Evolutionary conservation across 805 yeast species (phyloP).

Genomic region (Kurtzmaniella fragi): DNA sequence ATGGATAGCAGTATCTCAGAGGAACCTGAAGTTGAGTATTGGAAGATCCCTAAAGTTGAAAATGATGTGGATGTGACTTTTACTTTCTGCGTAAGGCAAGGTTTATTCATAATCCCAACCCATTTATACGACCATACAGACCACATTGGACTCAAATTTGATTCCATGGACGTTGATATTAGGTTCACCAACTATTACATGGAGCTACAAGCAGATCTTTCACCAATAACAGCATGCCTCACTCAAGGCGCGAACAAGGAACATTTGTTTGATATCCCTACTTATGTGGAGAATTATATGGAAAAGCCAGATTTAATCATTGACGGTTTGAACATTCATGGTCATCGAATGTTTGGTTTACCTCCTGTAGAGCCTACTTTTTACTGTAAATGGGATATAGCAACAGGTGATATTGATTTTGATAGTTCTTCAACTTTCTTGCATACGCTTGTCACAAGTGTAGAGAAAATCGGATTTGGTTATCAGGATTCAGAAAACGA

Average conservation of each 20-base stretch:
- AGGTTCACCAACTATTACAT: slow-evolving; percentile 87
- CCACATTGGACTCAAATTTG: slow-evolving; percentile 58
- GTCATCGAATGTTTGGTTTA: slow-evolving; percentile 89
- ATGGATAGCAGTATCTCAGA: neutral
- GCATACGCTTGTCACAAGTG: slow-evolving; percentile 36
- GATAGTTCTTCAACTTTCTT: slow-evolving; percentile 46
- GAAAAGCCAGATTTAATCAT: slow-evolving; percentile 42
- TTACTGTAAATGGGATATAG: slow-evolving; percentile 86
- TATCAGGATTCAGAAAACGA: slow-evolving; percentile 75
- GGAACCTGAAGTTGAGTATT: slow-evolving; percentile 20
- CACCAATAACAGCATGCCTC: slow-evolving; percentile 45
- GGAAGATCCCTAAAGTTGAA: slow-evolving; percentile 42
- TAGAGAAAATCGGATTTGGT: slow-evolving; percentile 53
- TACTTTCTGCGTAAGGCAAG: slow-evolving; percentile 63
- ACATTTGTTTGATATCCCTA: slow-evolving; percentile 17
- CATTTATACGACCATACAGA: slow-evolving; percentile 61
- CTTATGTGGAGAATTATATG: slow-evolving; percentile 14
- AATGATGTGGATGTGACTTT: slow-evolving; percentile 79
- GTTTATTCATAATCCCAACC: slow-evolving; percentile 69
- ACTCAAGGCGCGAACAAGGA: slow-evolving; percentile 25
- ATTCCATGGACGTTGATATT: slow-evolving; percentile 68
- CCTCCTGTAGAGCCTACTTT: slow-evolving; percentile 89
- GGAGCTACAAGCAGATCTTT: slow-evolving; percentile 77
- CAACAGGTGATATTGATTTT: slow-evolving; percentile 52
- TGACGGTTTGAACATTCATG: slow-evolving; percentile 64